Evolutionary conservation across 1,139 yeast genomes (phyloP).

Genomic region (Pichia sp.): DNA sequence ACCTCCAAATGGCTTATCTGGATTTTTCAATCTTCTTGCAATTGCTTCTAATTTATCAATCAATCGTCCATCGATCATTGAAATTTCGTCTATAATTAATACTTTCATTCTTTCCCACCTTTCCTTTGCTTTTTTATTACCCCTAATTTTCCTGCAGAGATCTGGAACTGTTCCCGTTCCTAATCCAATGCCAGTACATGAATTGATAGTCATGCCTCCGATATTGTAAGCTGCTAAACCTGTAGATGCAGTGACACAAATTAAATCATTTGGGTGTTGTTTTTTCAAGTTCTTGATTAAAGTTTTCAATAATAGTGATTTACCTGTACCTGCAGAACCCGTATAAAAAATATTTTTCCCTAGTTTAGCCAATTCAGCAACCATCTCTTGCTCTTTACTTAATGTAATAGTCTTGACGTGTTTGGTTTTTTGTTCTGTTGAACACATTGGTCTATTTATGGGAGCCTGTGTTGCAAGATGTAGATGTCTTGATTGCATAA

Average conservation of each 20-base stretch:
- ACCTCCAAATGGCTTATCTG: constrained; percentile 70
- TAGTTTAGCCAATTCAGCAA: constrained; percentile 57
- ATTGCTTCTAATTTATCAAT: constrained; percentile 64
- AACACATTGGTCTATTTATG: neutral
- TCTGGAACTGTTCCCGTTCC: constrained; percentile 44
- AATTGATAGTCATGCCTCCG: constrained; percentile 81
- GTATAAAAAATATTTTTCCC: constrained; percentile 72
- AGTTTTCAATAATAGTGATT: constrained; percentile 67
- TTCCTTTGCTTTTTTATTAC: constrained; percentile 44
- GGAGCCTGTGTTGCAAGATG: constrained; percentile 10
- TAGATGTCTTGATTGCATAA: neutral
- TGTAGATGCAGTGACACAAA: constrained; percentile 87
- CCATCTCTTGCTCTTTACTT: constrained; percentile 64
- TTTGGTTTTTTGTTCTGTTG: constrained; percentile 5
- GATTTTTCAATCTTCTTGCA: constrained; percentile 50
- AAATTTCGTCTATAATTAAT: constrained; percentile 75
- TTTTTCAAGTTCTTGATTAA: constrained; percentile 55
- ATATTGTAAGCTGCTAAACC: constrained; percentile 91
- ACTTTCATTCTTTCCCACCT: constrained; percentile 63
- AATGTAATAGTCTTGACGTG: constrained; percentile 36
- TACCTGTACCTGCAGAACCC: constrained; percentile 97
- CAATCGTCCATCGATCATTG: constrained; percentile 78
- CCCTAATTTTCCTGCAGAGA: constrained; percentile 49
- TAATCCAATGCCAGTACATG: constrained; percentile 81
- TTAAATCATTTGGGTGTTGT: constrained; percentile 38